Percentiles rank a stretch among this genome's conserved stretches.
These are phyloP conservation scores for Phytopythium boreale DNA, from an alignment of 352 stramenopile genomes.

Conservation along the genomic window DNA sequence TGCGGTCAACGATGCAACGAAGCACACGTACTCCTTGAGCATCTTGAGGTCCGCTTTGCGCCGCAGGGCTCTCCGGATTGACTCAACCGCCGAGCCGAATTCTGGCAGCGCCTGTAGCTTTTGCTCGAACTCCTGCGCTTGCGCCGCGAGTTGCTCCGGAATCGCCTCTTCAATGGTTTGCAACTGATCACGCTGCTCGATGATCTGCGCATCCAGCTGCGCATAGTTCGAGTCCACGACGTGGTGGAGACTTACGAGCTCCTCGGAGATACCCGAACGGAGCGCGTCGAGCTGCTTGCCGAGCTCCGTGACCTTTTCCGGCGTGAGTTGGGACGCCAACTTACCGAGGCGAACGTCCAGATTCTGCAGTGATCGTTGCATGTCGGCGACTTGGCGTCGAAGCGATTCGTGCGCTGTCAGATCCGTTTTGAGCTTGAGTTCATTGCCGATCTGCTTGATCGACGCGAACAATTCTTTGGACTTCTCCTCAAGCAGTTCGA, in stretches of 20 bases:
- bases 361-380: conserved; percentile 43
- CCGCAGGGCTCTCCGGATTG: conserved; percentile 32
- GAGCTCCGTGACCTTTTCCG: conserved; percentile 44
- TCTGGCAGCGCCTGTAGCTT: conserved; percentile 44
- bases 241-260: conserved; percentile 30
- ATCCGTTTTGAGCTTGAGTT: conserved; percentile 58
- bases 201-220: conserved; percentile 21
- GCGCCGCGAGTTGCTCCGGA: conserved; percentile 20
- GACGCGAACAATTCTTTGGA: conserved; percentile 60
- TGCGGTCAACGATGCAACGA: background rate
- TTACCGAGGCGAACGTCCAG: conserved; percentile 41
- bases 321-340: conserved; percentile 17
- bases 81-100: conserved; percentile 40
- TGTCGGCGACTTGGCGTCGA: conserved; percentile 49
- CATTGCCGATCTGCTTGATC: conserved; percentile 58
- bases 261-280: conserved; percentile 26
- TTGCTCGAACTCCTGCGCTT: conserved; percentile 34
- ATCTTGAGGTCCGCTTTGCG: conserved; percentile 64
- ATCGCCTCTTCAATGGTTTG: conserved; percentile 23
- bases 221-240: conserved; percentile 27
- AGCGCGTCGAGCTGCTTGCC: conserved; percentile 30
- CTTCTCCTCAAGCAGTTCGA: conserved; percentile 73
- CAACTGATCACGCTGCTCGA: conserved; percentile 31
- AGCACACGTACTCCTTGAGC: conserved; percentile 47
- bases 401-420: conserved; percentile 33